Percentiles rank a stretch among this genome's conserved stretches.
These are phyloP conservation scores for Apiospora kogelbergensis DNA, from an alignment of 2,329 filamentous ascomycete genomes.

Conservation along the genomic window DNA sequence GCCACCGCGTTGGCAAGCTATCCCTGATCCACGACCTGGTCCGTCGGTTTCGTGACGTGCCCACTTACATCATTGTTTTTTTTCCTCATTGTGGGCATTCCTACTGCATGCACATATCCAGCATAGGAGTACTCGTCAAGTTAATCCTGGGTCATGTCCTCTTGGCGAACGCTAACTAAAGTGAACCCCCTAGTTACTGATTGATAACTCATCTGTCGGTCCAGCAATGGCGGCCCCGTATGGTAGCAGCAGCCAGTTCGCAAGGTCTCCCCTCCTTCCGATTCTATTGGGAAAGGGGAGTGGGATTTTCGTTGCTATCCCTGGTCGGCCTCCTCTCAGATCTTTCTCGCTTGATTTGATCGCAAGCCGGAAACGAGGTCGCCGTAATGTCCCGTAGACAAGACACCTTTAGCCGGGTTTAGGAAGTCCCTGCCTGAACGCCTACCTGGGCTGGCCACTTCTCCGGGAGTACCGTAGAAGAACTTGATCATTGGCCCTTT, in stretches of 20 bases:
- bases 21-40: neutral
- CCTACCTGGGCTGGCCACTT: neutral
- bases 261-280: neutral
- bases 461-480: slow-evolving; percentile 1
- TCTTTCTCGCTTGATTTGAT: neutral
- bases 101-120: no score
- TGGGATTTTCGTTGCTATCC: neutral
- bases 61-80: neutral
- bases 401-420: neutral
- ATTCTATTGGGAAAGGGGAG: neutral
- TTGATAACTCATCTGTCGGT: neutral
- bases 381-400: neutral
- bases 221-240: neutral
- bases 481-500: neutral
- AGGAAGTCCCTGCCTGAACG: neutral
- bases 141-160: no score
- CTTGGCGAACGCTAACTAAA: no score
- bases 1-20: neutral
- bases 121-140: no score
- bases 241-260: neutral
- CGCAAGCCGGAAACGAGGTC: neutral
- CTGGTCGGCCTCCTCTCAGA: neutral
- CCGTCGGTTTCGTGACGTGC: slow-evolving; percentile 2
- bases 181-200: no score
- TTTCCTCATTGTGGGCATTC: neutral